Evolutionary conservation across 1,284 basidiomycete species (phyloP).

Genomic region (Tilletiaria anomala): DNA sequence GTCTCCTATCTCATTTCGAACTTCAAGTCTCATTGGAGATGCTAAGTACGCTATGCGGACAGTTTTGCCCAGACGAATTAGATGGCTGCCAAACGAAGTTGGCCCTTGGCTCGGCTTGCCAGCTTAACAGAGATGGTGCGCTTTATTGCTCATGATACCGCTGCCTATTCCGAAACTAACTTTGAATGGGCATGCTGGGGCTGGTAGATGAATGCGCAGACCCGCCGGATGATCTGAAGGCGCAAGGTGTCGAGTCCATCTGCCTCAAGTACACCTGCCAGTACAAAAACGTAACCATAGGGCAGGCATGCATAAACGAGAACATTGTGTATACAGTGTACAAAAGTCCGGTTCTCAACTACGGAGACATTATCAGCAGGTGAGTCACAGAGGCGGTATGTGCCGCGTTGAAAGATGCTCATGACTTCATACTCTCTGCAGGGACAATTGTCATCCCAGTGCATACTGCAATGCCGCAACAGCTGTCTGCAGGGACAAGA

Average conservation of each 20-base stretch:
- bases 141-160: too few species aligned
- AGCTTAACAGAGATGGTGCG: not conserved
- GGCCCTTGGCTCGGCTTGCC: not conserved
- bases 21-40: too few species aligned
- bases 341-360: not conserved
- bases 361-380: not conserved
- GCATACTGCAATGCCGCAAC: not conserved
- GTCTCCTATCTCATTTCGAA: too few species aligned
- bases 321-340: not conserved
- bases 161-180: too few species aligned
- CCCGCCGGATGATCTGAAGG: not conserved
- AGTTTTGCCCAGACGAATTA: not conserved
- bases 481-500: not conserved
- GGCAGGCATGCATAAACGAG: not conserved
- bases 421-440: not conserved
- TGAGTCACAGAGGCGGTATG: too few species aligned
- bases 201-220: not conserved
- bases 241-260: not conserved
- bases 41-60: too few species aligned
- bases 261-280: not conserved
- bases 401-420: too few species aligned
- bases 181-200: too few species aligned
- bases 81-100: not conserved
- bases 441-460: not conserved
- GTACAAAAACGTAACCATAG: not conserved